A percentile compares a stretch with the other conserved stretches of the same genome.
Evolutionary conservation across 306 rosid species (phyloP).

Genomic region (Phaseolus lunatus): DNA sequence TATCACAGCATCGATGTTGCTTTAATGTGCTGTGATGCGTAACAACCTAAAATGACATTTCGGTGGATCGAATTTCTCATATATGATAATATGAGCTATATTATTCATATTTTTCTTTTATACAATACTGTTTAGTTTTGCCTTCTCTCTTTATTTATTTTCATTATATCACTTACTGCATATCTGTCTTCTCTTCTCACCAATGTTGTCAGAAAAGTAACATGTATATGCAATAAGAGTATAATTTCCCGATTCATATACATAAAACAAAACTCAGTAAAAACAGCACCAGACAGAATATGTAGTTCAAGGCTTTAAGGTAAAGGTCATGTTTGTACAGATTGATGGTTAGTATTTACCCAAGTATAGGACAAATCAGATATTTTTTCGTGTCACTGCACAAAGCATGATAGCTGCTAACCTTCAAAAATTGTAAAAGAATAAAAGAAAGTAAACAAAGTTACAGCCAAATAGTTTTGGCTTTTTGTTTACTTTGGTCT

Average conservation of each 20-base stretch:
- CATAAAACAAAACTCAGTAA: conserved; percentile 12
- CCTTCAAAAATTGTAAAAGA: conserved; percentile 41
- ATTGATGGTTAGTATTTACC: conserved; percentile 47
- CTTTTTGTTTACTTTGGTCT: background rate
- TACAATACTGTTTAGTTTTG: background rate
- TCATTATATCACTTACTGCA: background rate
- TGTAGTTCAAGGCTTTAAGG: conserved; percentile 28
- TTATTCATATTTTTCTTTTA: background rate
- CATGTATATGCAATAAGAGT: background rate
- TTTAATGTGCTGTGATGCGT: background rate
- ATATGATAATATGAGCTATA: background rate
- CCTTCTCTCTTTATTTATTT: background rate
- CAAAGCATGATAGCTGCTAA: conserved; percentile 52
- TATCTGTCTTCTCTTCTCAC: background rate
- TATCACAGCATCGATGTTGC: background rate
- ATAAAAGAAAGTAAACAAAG: conserved; percentile 6
- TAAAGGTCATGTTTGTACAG: conserved; percentile 58
- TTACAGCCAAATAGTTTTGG: conserved; percentile 40
- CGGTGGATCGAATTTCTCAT: background rate
- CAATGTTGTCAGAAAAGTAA: background rate
- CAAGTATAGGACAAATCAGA: conserved; percentile 39
- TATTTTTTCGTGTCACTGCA: conserved; percentile 38
- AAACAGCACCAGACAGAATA: background rate
- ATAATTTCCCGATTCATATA: background rate
- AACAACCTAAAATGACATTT: background rate